Evolutionary conservation across 1,139 yeast species (phyloP), one percentile per base, ranked within the genome.

Genomic region (Pichia sp.): DNA sequence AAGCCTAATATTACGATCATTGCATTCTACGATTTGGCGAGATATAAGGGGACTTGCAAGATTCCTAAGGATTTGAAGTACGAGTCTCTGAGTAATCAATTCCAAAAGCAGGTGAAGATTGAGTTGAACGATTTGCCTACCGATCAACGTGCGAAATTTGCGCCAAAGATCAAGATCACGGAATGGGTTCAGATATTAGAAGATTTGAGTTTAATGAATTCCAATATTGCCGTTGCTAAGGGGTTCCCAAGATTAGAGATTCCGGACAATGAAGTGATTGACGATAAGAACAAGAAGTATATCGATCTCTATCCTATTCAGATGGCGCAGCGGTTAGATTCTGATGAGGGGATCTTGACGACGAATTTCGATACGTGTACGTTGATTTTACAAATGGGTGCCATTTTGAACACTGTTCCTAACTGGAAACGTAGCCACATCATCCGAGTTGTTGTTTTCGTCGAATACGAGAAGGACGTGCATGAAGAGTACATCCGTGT

Each of bases 321-420:
- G 60, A 93, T 93, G 96, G 83, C 95, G 6, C 93, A 95, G 1
- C 36, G 34, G 78, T 85, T 48, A 75, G 77, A 44, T 78, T 81
- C 46, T 78, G 76, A 93, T 9, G 72, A 70, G 21, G 78, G 79
- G 48, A 83, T 88, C 1, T 64, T 85, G 52, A 85, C 96, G 0
- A 88, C 96, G 1, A 93, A 93, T 61, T 89, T 93, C 62, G 99
- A 93, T 63, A 93, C 99, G 0, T 93, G 90, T 61, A 91, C 98
- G 0, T 75, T 93, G 60, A 93, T 93, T 56, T 70, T 93, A 50
- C 99, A 93, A 60, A 71, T 93, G 53, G 99, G 98, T 3, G 95
- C 96, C 1, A 91, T 93, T 54, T 69, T 93, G 52, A 81, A 87
- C 10, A 90, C 98, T 0, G 99, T 93, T 5, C 95, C 96, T 1